phyloP scores from a whole-genome alignment of 148 eudicot species.

The Camellia lanceoleosa region DNA sequence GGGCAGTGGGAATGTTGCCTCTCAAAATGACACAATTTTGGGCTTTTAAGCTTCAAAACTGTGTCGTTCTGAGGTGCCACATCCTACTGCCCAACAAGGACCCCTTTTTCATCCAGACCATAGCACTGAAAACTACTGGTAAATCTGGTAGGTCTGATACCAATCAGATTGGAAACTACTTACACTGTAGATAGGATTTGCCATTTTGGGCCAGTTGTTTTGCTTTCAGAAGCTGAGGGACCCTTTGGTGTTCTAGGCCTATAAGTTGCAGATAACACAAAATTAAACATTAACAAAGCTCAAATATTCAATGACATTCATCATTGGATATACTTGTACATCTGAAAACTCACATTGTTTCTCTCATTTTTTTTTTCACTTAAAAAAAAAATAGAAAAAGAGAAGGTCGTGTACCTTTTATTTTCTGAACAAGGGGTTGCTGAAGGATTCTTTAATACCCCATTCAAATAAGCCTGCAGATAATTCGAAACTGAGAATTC shows the following conservation, averaged over 20 bases:
- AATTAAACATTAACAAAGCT: not conserved
- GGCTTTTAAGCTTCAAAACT: no score
- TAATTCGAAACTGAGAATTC: not conserved
- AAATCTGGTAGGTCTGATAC: not conserved
- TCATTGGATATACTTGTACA: not conserved
- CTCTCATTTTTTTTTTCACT: not conserved
- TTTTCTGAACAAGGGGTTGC: constrained; percentile 32
- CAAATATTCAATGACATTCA: not conserved
- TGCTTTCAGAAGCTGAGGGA: constrained; percentile 35
- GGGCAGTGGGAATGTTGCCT: no score
- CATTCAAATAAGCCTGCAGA: constrained; percentile 28
- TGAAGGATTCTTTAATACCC: constrained; percentile 24
- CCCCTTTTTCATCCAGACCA: not conserved
- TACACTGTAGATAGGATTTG: constrained; percentile 47
- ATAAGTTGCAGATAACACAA: constrained; percentile 5
- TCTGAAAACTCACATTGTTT: not conserved
- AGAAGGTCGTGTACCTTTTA: constrained; percentile 18
- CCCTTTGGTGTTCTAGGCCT: constrained; percentile 31
- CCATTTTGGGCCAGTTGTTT: constrained; percentile 48
- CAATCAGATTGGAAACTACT: constrained; percentile 10
- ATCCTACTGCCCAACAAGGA: no score
- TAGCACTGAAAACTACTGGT: not conserved
- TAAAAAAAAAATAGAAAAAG: not conserved
- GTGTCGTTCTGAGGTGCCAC: no score
- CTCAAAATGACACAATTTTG: no score